phyloP scores from a whole-genome alignment of 306 rosid species.

The Crotalaria pallida region DNA sequence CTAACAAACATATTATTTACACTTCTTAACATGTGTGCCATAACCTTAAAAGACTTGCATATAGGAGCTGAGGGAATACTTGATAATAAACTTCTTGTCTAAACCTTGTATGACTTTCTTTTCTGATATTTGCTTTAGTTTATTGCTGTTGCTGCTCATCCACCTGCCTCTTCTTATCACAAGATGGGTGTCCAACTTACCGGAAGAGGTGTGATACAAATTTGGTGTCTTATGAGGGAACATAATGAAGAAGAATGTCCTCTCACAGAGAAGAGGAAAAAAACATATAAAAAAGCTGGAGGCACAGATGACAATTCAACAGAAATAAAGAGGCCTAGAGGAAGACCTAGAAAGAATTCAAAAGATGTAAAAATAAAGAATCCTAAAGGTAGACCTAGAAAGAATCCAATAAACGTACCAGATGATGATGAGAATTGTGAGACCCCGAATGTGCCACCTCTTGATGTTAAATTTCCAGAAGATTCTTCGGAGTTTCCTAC shows the following conservation, averaged over 20 bases:
- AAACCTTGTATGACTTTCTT: neutral
- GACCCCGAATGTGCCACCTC: slow-evolving; percentile 26
- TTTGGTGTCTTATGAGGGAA: slow-evolving; percentile 68
- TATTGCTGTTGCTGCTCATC: slow-evolving; percentile 88
- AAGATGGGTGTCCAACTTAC: slow-evolving; percentile 73
- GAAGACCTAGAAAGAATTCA: slow-evolving; percentile 63
- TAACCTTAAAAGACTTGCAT: too few relatives aligned
- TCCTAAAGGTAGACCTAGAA: too few relatives aligned
- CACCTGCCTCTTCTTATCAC: slow-evolving; percentile 90
- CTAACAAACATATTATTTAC: too few relatives aligned
- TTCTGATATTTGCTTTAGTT: slow-evolving; percentile 40
- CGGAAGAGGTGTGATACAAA: slow-evolving; percentile 88
- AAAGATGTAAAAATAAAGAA: too few relatives aligned
- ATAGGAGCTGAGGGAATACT: too few relatives aligned
- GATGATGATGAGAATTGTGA: slow-evolving; percentile 24
- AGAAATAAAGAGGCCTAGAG: slow-evolving; percentile 52
- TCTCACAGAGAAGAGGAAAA: slow-evolving; percentile 22
- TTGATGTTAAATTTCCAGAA: slow-evolving; percentile 19
- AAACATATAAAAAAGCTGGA: slow-evolving; percentile 16
- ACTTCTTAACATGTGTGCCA: too few relatives aligned
- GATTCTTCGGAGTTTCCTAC: slow-evolving; percentile 34
- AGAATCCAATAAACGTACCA: slow-evolving; percentile 17
- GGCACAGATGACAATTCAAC: slow-evolving; percentile 24
- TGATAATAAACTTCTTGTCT: too few relatives aligned
- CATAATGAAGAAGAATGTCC: slow-evolving; percentile 27